These are phyloP conservation scores for Russula sp. DNA, from an alignment of 768 basidiomycete genomes.

Conservation along the genomic window DNA sequence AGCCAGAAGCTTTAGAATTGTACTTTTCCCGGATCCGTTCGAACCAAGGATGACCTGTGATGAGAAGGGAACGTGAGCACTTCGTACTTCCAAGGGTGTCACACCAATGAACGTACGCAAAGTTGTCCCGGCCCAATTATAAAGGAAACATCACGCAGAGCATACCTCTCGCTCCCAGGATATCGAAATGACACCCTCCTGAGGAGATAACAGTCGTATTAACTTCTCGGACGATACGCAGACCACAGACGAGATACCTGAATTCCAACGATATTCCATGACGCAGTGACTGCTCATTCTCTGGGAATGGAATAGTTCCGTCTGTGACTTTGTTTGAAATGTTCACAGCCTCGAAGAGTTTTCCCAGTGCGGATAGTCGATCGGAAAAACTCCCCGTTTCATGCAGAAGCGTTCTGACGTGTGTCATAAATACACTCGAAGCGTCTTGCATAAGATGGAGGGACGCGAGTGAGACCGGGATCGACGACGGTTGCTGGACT, in stretches of 20 bases:
- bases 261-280: conserved; percentile 52
- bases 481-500: conserved; percentile 21
- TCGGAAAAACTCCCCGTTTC: conserved; percentile 52
- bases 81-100: not conserved
- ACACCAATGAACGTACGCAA: conserved; percentile 44
- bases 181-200: conserved; percentile 73
- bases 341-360: conserved; percentile 57
- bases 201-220: not conserved
- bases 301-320: conserved; percentile 39
- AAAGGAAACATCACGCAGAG: conserved; percentile 61
- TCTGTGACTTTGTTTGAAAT: conserved; percentile 56
- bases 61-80: not conserved
- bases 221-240: not conserved
- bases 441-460: conserved; percentile 53
- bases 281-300: conserved; percentile 16
- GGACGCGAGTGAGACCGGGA: conserved; percentile 18
- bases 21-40: conserved; percentile 78
- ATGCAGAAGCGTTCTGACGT: conserved; percentile 45
- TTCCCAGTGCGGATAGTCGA: conserved; percentile 46
- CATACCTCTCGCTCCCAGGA: conserved; percentile 45
- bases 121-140: conserved; percentile 64
- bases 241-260: conserved; percentile 32
- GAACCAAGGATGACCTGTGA: conserved; percentile 66
- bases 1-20: conserved; percentile 66
- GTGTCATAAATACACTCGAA: conserved; percentile 43